These are phyloP conservation scores for Bryum argenteum DNA, from an alignment of 225 moss, liverwort and hornwort genomes.

Conservation along the genomic window DNA sequence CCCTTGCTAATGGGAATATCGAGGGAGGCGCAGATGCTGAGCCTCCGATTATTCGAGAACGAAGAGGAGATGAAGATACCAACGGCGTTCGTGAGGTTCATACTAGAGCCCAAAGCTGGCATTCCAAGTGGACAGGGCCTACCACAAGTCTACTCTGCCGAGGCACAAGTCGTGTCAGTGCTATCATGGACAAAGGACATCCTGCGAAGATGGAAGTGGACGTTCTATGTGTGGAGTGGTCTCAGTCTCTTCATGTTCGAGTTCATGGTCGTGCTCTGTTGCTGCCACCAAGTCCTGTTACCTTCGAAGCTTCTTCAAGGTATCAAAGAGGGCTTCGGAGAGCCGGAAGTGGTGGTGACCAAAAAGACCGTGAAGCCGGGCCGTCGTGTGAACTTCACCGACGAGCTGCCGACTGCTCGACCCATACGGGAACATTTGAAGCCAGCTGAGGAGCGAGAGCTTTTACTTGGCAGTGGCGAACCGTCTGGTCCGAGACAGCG, in stretches of 20 bases:
- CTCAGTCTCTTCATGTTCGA: slow-evolving; percentile 77
- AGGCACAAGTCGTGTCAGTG: slow-evolving; percentile 59
- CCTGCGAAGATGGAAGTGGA: slow-evolving; percentile 81
- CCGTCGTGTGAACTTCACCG: slow-evolving; percentile 60
- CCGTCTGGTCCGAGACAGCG: slow-evolving; percentile 47
- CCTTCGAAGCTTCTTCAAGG: slow-evolving; percentile 53
- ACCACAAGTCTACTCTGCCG: slow-evolving; percentile 79
- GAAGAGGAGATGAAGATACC: slow-evolving; percentile 60
- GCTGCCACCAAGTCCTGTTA: slow-evolving; percentile 75
- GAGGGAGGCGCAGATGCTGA: slow-evolving; percentile 62
- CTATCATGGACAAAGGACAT: slow-evolving; percentile 73
- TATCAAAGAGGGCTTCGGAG: slow-evolving; percentile 45
- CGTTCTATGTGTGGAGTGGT: slow-evolving; percentile 80
- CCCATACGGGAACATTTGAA: slow-evolving; percentile 17
- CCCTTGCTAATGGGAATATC: slow-evolving; percentile 75
- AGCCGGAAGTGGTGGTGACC: slow-evolving; percentile 15
- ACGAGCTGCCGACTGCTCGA: slow-evolving; percentile 58
- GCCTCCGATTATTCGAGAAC: slow-evolving; percentile 71
- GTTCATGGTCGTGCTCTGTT: slow-evolving; percentile 76
- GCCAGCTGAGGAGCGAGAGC: slow-evolving; percentile 43
- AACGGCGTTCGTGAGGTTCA: slow-evolving; percentile 71
- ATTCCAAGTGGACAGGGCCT: slow-evolving; percentile 61
- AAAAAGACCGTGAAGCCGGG: slow-evolving; percentile 46
- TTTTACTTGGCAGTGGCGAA: slow-evolving; percentile 37
- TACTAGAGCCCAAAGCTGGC: slow-evolving; percentile 73